Base-by-base conservation (phyloP, 2,329 filamentous ascomycete genomes). In the Alternaria arbusti region DNA sequence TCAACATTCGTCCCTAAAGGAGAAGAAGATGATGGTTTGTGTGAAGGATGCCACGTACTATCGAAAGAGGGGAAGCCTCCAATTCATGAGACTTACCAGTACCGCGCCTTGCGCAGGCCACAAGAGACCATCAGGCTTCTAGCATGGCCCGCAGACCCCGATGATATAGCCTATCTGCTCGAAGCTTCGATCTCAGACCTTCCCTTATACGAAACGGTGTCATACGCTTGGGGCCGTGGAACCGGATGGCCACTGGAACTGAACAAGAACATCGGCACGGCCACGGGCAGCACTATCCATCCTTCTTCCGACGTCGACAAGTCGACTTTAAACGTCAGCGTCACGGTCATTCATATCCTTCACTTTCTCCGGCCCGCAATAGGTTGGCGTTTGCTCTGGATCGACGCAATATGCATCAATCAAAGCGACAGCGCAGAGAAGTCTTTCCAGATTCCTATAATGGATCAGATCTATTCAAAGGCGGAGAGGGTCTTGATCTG, bases 1-100 rank as follows among this genome's bases (percentile, higher is more conserved):
- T 40, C 15, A 40, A 0, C 0, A 40, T 40, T 0, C 5, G 36
- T 40, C 8, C 36, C 0, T 1, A 0, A 40, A 17, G 36, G 36
- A 11, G 15, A 40, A 17, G 36, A 40, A 20, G 43, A 44, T 13
- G 43, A 45, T 22, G 43, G 43, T 0, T 20, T 45, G 4, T 45
- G 12, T 11, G 43, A 45, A 45, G 43, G 43, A 40, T 45, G 43
- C 20, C 43, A 45, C 17, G 43, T 45, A 2, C 43, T 45, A 1
- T 22, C 43, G 43, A 22, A 45, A 45, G 43, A 22, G 3, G 3
- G 22, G 43, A 40, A 40, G 17, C 12, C 43, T 45, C 43, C 17
- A 45, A 2, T 22, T 0, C 20, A 45, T 45, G 20, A 45, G 6
- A 22, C 43, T 8, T 45, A 22, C 1, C 17, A 20, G 10, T 45